Evolutionary conservation across 495 filamentous ascomycete genomes (phyloP), one percentile per base, ranked within the genome.

Genomic region (Patellaria atrata): DNA sequence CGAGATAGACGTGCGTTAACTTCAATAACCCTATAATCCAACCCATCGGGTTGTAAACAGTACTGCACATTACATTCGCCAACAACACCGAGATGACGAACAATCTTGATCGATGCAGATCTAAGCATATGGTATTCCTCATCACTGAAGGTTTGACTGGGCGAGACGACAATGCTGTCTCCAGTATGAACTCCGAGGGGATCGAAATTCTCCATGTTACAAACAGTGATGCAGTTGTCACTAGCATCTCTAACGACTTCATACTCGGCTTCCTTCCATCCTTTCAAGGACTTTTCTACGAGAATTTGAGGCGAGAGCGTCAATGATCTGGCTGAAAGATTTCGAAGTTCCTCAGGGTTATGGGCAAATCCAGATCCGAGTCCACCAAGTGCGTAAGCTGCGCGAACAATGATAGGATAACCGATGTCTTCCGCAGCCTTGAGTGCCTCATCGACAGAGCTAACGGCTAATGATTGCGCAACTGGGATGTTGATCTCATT

Each of bases 151-250:
- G 89, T 97, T 58, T 96, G 89, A 7, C 84, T 94, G 16, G 89
- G 89, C 3, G 89, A 91, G 14, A 97, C 89, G 36, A 97, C 89
- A 50, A 97, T 97, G 17, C 87, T 94, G 59, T 97, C 89, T 56
- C 89, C 89, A 6, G 89, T 97, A 52, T 97, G 89, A 37, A 96
- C 94, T 50, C 89, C 89, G 20, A 97, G 75, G 41, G 89, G 89
- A 60, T 97, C 89, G 45, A 97, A 96, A 58, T 97, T 97, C 61
- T 97, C 89, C 89, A 97, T 97, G 65, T 97, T 97, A 63, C 89
- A 97, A 43, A 97, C 89, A 5, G 89, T 97, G 56, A 97, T 96
- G 61, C 89, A 97, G 68, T 97, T 97, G 61, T 97, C 85, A 38
- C 81, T 73, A 26, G 75, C 81, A 68, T 97, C 89, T 43, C 89